These are phyloP conservation scores for Lupinus albus DNA, from an alignment of 306 rosid species.

Conservation along the genomic window DNA sequence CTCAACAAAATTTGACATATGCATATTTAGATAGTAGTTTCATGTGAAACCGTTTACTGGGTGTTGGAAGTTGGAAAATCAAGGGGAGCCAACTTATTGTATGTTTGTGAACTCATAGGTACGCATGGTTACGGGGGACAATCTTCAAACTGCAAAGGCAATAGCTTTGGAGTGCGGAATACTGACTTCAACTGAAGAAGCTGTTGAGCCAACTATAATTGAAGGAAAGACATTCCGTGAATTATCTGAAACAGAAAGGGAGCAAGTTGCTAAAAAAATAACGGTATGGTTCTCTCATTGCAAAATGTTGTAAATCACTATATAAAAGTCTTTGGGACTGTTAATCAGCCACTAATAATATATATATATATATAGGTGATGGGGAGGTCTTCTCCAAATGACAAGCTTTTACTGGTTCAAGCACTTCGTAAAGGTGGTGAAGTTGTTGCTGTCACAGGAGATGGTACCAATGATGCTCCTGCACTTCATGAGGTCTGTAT, in stretches of 20 bases:
- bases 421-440: slow-evolving; percentile 91
- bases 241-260: slow-evolving; percentile 77
- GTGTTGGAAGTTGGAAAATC: slow-evolving; percentile 6
- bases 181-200: slow-evolving; percentile 64
- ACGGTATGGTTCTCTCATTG: slow-evolving; percentile 52
- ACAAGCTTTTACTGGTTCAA: slow-evolving; percentile 97
- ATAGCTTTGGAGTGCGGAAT: slow-evolving; percentile 96
- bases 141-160: slow-evolving; percentile 94
- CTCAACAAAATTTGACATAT: slow-evolving; percentile 6
- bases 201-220: slow-evolving; percentile 72
- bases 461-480: slow-evolving; percentile 98
- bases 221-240: slow-evolving; percentile 88
- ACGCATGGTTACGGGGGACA: slow-evolving; percentile 98
- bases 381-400: slow-evolving; percentile 99
- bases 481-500: slow-evolving; percentile 96
- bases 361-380: slow-evolving; percentile 63
- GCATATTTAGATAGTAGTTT: slow-evolving; percentile 29
- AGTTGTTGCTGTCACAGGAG: slow-evolving; percentile 98
- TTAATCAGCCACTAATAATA: slow-evolving; percentile 19
- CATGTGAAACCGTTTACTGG: slow-evolving; percentile 29
- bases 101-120: slow-evolving; percentile 58
- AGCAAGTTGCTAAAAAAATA: slow-evolving; percentile 62
- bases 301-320: slow-evolving; percentile 22
- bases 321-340: slow-evolving; percentile 31
- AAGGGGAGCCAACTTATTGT: slow-evolving; percentile 35